Percentiles rank a stretch among this genome's conserved stretches.
Conservation (phyloP, 192 early-diverging fungal species). For the Podila minutissima region DNA sequence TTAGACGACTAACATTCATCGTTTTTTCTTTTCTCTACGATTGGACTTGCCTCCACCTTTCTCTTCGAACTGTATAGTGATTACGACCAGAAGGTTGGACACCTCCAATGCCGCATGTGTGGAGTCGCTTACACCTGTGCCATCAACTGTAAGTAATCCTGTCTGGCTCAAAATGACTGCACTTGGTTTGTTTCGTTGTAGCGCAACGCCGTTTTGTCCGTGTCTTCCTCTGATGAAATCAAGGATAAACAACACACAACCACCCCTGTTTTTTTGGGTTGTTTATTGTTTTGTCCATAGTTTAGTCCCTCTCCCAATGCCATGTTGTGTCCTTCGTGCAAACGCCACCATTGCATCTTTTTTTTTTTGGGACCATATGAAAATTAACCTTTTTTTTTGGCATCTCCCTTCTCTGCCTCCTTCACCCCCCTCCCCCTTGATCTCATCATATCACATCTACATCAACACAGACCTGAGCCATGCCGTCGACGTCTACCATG, state of each 20-base stretch:
- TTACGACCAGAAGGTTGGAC: constrained; percentile 74
- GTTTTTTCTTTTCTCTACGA: not conserved
- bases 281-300: no score
- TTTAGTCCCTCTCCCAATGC: no score
- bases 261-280: no score
- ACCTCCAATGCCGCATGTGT: constrained; percentile 83
- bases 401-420: not conserved
- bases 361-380: no score
- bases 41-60: no score
- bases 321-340: no score
- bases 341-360: no score
- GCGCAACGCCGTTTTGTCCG: no score
- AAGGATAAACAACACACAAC: not conserved
- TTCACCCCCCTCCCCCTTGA: no score
- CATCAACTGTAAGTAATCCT: constrained; percentile 65
- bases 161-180: not conserved
- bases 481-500: constrained; percentile 89
- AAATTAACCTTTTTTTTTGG: not conserved
- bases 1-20: not conserved
- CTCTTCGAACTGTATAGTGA: constrained; percentile 57
- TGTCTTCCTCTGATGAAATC: no score
- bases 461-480: constrained; percentile 68
- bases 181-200: not conserved
- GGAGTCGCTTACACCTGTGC: constrained; percentile 75
- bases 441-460: not conserved